These are phyloP conservation scores for Micractinium conductrix DNA, from an alignment of 139 green algal species.

Conservation along the genomic window DNA sequence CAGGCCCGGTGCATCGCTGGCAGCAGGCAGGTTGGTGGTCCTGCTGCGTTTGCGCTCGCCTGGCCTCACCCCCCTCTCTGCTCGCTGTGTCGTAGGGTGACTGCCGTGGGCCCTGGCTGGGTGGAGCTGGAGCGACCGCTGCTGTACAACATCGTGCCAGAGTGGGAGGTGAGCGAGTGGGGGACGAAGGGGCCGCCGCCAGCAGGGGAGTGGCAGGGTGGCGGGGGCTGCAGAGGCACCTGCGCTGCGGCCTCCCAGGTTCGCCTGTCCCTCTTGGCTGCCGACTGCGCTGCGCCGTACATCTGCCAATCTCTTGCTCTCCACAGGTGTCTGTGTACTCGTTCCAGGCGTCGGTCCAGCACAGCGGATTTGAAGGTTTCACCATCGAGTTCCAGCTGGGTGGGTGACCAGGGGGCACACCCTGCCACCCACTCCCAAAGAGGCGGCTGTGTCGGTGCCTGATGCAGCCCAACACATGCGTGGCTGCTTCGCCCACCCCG, in stretches of 20 bases:
- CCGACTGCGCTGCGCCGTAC: background rate
- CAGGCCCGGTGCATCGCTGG: no score
- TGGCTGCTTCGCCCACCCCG: no score
- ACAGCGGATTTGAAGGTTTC: conserved; percentile 7
- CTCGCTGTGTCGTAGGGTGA: background rate
- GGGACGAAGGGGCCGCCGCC: no score
- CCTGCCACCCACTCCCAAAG: no score
- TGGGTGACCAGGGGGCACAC: background rate
- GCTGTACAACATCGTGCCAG: background rate
- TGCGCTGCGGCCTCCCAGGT: background rate
- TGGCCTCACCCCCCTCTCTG: no score
- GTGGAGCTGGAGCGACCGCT: conserved; percentile 25
- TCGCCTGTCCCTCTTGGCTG: background rate
- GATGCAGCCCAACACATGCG: no score
- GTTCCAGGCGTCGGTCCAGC: conserved; percentile 3
- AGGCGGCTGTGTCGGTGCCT: no score
- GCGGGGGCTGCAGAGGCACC: background rate
- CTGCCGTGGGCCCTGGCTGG: conserved; percentile 9
- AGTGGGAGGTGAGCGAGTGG: conserved; percentile 5
- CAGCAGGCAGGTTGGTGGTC: background rate
- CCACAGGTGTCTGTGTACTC: conserved; percentile 12
- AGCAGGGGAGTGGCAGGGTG: background rate
- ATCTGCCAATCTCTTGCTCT: background rate
- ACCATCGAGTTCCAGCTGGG: conserved; percentile 8
- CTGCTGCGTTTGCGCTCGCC: no score